Conservation (phyloP, 352 stramenopile genomes). For the Phytophthora sansomeana region DNA sequence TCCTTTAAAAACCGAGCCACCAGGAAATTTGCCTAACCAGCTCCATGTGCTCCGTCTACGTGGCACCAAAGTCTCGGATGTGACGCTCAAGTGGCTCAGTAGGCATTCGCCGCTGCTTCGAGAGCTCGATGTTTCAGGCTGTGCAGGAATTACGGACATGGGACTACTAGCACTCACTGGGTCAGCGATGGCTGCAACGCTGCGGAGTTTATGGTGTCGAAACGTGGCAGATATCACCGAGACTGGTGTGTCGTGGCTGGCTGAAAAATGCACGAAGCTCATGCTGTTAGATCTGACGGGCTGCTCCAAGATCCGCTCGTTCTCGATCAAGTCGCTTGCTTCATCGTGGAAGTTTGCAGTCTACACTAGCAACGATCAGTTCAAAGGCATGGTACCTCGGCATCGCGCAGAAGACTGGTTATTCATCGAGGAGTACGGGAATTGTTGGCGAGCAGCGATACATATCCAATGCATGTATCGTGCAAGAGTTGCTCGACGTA, state of each 20-base stretch:
- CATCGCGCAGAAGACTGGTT: conserved; percentile 82
- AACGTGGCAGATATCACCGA: conserved; percentile 72
- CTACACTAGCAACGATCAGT: conserved; percentile 53
- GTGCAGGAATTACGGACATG: conserved; percentile 77
- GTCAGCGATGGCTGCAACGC: conserved; percentile 29
- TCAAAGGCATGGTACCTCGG: conserved; percentile 81
- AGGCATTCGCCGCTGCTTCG: conserved; percentile 62
- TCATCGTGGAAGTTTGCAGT: conserved; percentile 69
- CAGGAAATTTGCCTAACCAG: conserved; percentile 11
- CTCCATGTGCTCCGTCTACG: conserved; percentile 54
- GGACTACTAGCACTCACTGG: conserved; percentile 77
- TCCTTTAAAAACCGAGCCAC: neutral
- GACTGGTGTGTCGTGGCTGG: conserved; percentile 87
- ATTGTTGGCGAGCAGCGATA: conserved; percentile 70
- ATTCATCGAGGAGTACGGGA: conserved; percentile 88
- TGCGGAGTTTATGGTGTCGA: conserved; percentile 77
- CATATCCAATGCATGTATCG: conserved; percentile 78
- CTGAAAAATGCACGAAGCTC: conserved; percentile 72
- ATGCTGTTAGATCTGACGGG: conserved; percentile 72
- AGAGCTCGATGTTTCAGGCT: conserved; percentile 85
- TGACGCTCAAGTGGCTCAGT: conserved; percentile 50
- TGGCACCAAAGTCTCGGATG: conserved; percentile 49
- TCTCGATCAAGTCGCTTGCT: conserved; percentile 66
- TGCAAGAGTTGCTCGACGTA: conserved; percentile 52
- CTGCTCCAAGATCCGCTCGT: conserved; percentile 49